Percentiles rank a stretch among this genome's conserved stretches.
These are phyloP conservation scores for Cercospora sp. DNA, from an alignment of 2,329 filamentous ascomycete genomes.

Conservation along the genomic window DNA sequence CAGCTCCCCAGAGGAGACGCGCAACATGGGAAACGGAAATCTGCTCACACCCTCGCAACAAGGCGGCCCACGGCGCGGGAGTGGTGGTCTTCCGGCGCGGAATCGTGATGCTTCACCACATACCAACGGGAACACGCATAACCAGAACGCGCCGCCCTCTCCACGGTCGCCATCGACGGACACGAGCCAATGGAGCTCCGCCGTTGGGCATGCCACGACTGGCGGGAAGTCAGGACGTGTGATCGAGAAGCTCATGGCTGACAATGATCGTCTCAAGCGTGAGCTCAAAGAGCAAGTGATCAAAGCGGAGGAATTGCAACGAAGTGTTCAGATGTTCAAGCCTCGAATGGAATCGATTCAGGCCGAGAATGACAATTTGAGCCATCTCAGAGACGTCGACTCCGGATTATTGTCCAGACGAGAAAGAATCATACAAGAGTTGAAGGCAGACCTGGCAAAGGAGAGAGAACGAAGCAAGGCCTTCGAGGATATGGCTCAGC, in stretches of 20 bases:
- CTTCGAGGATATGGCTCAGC: constrained; percentile 60
- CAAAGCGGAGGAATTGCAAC: constrained; percentile 67
- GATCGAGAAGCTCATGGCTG: constrained; percentile 77
- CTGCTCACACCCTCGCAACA: constrained; percentile 23
- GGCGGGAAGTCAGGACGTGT: constrained; percentile 71
- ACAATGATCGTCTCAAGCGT: constrained; percentile 74
- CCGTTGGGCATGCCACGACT: constrained; percentile 63
- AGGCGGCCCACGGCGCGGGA: constrained; percentile 21
- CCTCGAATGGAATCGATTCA: constrained; percentile 70
- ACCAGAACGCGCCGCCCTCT: constrained; percentile 14
- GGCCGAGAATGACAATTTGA: constrained; percentile 67
- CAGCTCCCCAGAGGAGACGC: constrained; percentile 13
- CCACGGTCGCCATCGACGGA: constrained; percentile 20
- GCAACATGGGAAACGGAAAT: constrained; percentile 13
- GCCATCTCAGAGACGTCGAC: constrained; percentile 70
- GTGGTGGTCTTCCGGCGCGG: constrained; percentile 8
- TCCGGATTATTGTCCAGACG: constrained; percentile 69
- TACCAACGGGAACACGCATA: constrained; percentile 17
- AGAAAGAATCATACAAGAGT: constrained; percentile 70
- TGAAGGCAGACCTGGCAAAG: constrained; percentile 63
- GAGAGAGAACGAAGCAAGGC: constrained; percentile 63
- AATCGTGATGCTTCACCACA: constrained; percentile 18
- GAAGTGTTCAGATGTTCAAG: constrained; percentile 65
- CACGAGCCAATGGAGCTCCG: constrained; percentile 59
- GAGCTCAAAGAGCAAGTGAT: constrained; percentile 54